phyloP scores from a whole-genome alignment of 108 stramenopile species.

The Cyclotella baltica region DNA sequence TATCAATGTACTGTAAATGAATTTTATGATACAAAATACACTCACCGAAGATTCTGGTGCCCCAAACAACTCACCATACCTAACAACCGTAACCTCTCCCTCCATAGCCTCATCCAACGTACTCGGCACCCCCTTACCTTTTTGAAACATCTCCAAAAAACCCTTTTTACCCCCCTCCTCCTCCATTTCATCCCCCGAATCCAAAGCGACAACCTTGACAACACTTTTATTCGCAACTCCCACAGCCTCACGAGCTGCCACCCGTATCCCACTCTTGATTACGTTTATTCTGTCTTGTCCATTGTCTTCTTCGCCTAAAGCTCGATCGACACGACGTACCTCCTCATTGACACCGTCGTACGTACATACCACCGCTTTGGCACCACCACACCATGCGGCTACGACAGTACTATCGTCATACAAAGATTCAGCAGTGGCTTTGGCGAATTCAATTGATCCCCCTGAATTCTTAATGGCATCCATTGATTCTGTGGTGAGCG shows the following conservation, averaged over 20 bases:
- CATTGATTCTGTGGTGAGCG: slow-evolving; percentile 48
- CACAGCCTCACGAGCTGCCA: slow-evolving; percentile 64
- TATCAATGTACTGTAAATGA: too few relatives aligned
- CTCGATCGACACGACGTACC: slow-evolving; percentile 19
- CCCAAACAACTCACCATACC: slow-evolving; percentile 83
- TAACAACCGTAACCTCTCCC: slow-evolving; percentile 40
- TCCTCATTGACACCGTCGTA: slow-evolving; percentile 59
- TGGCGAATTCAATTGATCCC: slow-evolving; percentile 73
- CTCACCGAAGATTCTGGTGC: slow-evolving; percentile 77
- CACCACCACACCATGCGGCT: slow-evolving; percentile 62
- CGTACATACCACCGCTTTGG: slow-evolving; percentile 63
- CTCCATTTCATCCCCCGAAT: slow-evolving; percentile 58
- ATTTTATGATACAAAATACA: slow-evolving; percentile 4
- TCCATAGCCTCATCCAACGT: slow-evolving; percentile 56
- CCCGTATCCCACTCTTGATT: slow-evolving; percentile 55
- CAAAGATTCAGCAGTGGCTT: slow-evolving; percentile 59
- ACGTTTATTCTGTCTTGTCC: slow-evolving; percentile 39
- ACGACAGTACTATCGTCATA: slow-evolving; percentile 51
- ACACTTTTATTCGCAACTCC: slow-evolving; percentile 30
- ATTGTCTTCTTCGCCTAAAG: slow-evolving; percentile 18
- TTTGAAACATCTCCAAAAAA: slow-evolving; percentile 50
- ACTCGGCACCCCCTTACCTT: slow-evolving; percentile 45
- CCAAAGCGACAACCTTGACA: slow-evolving; percentile 56
- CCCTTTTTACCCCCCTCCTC: slow-evolving; percentile 33
- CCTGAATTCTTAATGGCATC: slow-evolving; percentile 51